phyloP scores from a whole-genome alignment of 73 alveolate species.

The Uronychia setigera region DNA sequence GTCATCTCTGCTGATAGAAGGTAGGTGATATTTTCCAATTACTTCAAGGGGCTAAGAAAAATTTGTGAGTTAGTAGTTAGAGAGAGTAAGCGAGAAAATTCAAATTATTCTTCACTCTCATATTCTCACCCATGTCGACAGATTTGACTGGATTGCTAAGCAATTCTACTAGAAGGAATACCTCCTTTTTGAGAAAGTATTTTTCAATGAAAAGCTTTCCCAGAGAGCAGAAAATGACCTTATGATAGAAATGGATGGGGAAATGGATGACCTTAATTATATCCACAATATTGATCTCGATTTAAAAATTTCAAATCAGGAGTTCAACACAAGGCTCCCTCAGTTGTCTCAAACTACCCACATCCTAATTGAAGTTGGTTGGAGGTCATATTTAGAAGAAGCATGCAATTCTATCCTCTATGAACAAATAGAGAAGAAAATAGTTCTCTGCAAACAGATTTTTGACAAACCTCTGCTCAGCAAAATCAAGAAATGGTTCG shows the following conservation, averaged over 20 bases:
- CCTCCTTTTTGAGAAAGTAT: neutral
- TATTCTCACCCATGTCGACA: no score
- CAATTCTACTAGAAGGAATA: neutral
- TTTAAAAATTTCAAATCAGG: neutral
- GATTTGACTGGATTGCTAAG: no score
- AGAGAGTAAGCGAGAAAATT: no score
- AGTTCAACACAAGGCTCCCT: neutral
- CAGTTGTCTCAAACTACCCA: constrained; percentile 13
- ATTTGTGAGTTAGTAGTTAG: no score
- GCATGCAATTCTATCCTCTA: constrained; percentile 33
- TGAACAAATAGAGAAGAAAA: constrained; percentile 25
- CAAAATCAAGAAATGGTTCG: constrained; percentile 10
- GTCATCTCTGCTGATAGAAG: no score
- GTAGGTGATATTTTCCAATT: no score
- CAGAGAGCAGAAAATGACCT: neutral
- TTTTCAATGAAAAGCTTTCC: neutral
- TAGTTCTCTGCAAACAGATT: constrained; percentile 14
- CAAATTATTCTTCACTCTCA: no score
- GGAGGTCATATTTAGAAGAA: constrained; percentile 33
- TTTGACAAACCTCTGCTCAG: constrained; percentile 27
- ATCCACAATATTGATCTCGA: neutral
- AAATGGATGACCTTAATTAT: neutral
- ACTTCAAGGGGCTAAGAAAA: no score
- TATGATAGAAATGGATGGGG: neutral
- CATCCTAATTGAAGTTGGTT: constrained; percentile 37